Evolutionary conservation across 306 rosid genomes (phyloP), one percentile per base, ranked within the genome.

Genomic region (Quercus wislizeni): DNA sequence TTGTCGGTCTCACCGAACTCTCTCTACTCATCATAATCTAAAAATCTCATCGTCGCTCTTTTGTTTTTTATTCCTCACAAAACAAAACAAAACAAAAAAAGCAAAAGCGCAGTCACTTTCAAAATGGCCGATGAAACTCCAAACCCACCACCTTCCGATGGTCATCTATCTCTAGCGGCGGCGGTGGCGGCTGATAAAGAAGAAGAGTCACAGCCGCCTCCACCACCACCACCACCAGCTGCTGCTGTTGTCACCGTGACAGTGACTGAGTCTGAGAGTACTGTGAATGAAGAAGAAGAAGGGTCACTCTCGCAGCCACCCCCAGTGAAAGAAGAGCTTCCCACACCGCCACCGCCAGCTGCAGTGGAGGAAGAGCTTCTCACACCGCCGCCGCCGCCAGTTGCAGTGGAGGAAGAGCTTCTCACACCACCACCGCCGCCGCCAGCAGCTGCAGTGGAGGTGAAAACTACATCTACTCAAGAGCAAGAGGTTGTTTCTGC

Each of bases 81-180:
- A 35, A 35, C 43, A 6, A 31, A 30, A 30, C 33, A 23, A 23
- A 23, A 23, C 23, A 23, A 23, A 23, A 38, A 41, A 41, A 41
- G 46, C 46, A 41, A 41, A 41, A 8, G 46, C 12, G 46, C 46
- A 41, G 46, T 8, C 46, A 8, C 46, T n/a, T 58, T 30, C 7
- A 21, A 43, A 74, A 91, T 91, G 95, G 91, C 92, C 20, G 91
- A 91, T 6, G 81, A 71, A 41, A 77, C 83, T 52, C 76, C 88
- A 25, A 67, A 58, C 31, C 63, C 86, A 72, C 63, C 62, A 12
- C 43, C 71, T 12, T 27, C 46, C 6, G 78, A 71, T 5, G 58
- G 30, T 2, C 70, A 11, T 1, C 79, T 41, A 41, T 7, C 46
- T 41, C 46, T 41, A 41, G 46, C 46, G 11, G 46, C 46, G 46